Evolutionary conservation across 257 asterid genomes (phyloP), one percentile per base, ranked within the genome.

Genomic region (Paraleonurus japonicus): DNA sequence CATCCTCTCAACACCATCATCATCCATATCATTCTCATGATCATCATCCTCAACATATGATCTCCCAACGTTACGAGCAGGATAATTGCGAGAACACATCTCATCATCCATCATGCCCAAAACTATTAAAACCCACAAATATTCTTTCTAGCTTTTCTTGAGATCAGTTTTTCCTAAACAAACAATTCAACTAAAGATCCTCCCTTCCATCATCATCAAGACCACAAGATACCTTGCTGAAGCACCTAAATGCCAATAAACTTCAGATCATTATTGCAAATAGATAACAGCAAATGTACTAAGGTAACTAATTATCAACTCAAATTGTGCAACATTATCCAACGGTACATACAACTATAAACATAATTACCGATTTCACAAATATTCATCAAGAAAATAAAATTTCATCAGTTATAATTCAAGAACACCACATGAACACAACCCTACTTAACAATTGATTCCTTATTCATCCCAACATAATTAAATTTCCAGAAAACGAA

Each of bases 71-170:
- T 63, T 63, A 9, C 12, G 83, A 73, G 70, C 79, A 74, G 80
- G 79, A 62, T 75, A 28, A 47, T 65, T 76, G 10, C 80, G 78
- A 47, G 84, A 85, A 71, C 80, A 84, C 79, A 82, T 75, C 28
- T 80, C 80, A 58, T 74, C 85, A 63, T 81, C 85, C 91, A 84
- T 77, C 53, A 73, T 23, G 79, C 61, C 70, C 51, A 58, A 23
- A 61, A 69, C 69, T 68, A 65, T 47, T 55, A 19, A 26, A 54
- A 27, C 43, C 41, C 28, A n/a, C 22, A 33, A 22, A 17, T 20
- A 32, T 32, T 22, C 15, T 63, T 50, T 22, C 32, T 61, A 23
- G 16, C 15, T 22, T 43, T 19, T 28, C 32, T 15, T 50, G 30
- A 61, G 11, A 33, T 50, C 12, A 48, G 22, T 32, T 60, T 62